Evolutionary conservation across 495 filamentous ascomycete genomes (phyloP).

Genomic region (Hypoxylon subgilvum): DNA sequence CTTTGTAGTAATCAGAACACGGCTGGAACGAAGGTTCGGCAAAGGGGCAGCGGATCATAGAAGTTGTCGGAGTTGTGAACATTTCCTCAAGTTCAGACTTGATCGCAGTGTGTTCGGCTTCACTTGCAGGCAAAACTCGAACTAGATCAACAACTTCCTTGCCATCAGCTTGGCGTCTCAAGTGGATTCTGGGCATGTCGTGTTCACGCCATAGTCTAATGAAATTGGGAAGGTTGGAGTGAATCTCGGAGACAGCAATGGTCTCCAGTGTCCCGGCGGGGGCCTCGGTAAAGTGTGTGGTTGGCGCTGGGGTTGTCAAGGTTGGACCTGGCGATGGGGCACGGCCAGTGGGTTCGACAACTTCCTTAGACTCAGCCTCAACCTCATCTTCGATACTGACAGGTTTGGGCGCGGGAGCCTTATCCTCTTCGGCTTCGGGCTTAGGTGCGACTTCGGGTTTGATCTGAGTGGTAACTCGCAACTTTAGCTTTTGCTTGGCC

Average conservation of each 20-base stretch:
- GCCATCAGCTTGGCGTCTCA: slow-evolving; percentile 28
- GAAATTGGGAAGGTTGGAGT: slow-evolving; percentile 32
- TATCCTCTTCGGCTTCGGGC: slow-evolving; percentile 22
- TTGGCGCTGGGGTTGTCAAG: background rate
- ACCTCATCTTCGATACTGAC: slow-evolving; percentile 52
- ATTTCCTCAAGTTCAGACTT: background rate
- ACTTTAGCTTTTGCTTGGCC: slow-evolving; percentile 95
- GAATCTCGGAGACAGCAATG: slow-evolving; percentile 27
- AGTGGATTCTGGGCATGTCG: slow-evolving; percentile 34
- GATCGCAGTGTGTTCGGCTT: too few species aligned
- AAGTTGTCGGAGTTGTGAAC: background rate
- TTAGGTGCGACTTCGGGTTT: slow-evolving; percentile 6
- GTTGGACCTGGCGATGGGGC: background rate
- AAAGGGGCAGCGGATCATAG: slow-evolving; percentile 14
- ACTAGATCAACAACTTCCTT: slow-evolving; percentile 38
- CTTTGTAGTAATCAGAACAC: slow-evolving; percentile 15
- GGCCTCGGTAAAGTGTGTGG: background rate
- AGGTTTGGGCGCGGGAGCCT: slow-evolving; percentile 47
- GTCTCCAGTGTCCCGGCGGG: slow-evolving; percentile 9
- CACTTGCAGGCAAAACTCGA: background rate
- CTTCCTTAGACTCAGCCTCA: slow-evolving; percentile 28
- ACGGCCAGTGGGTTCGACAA: background rate
- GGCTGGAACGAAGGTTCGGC: slow-evolving; percentile 9
- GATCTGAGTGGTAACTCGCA: slow-evolving; percentile 67
- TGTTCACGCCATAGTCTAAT: slow-evolving; percentile 33